phyloP scores from a whole-genome alignment of 202 grass and related monocot genomes.

The Dendrocalamus latiflorus region DNA sequence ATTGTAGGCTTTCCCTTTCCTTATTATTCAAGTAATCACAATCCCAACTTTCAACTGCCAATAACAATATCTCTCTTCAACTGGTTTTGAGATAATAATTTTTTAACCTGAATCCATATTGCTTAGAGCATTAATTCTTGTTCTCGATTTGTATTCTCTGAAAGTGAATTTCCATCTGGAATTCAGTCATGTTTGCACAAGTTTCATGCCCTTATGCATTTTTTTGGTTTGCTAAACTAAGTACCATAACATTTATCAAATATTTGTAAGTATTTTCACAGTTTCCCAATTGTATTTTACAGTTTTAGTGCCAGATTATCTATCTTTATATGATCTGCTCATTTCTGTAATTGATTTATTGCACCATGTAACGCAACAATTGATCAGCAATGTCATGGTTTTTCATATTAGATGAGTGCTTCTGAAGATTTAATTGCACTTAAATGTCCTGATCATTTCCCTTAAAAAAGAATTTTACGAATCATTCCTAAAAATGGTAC shows the following conservation, averaged over 20 bases:
- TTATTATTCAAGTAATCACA: too few relatives aligned
- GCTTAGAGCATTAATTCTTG: neutral
- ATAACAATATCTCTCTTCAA: too few relatives aligned
- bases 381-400: neutral
- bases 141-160: neutral
- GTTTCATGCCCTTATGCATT: neutral
- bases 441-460: neutral
- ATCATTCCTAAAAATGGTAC: neutral
- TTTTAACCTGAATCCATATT: neutral
- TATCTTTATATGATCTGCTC: neutral
- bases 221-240: conserved; percentile 2
- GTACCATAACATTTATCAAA: neutral
- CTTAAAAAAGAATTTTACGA: neutral
- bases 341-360: neutral
- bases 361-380: neutral
- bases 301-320: neutral
- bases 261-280: too few relatives aligned
- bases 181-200: neutral
- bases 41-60: too few relatives aligned
- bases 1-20: too few relatives aligned
- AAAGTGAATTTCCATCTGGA: neutral
- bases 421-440: neutral
- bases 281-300: too few relatives aligned
- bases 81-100: neutral
- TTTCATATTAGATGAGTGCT: conserved; percentile 15